Conservation (phyloP, 495 filamentous ascomycete species). For the Penicillium subrubescens region DNA sequence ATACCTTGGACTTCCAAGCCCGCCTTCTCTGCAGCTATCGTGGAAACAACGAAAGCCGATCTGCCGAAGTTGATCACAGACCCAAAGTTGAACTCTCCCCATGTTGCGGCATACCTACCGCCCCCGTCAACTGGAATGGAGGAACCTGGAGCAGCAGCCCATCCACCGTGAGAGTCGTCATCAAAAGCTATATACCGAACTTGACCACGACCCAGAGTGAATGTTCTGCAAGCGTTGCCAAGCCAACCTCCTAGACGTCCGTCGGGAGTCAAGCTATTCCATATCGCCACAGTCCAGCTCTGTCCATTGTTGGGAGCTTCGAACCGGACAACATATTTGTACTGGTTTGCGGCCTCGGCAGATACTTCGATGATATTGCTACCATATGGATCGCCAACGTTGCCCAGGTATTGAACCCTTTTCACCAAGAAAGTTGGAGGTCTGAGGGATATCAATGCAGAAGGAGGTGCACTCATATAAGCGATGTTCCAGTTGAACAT, state of each 20-base stretch:
- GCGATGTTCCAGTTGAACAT: not conserved
- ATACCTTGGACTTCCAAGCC: too few species aligned
- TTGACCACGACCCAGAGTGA: not conserved
- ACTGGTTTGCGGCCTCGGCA: not conserved
- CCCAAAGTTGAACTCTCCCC: too few species aligned
- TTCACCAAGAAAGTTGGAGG: not conserved
- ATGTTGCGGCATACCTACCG: not conserved
- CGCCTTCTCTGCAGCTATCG: too few species aligned
- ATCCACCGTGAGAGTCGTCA: not conserved
- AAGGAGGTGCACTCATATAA: not conserved
- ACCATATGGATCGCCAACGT: not conserved
- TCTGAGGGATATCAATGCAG: not conserved
- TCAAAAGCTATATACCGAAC: slow-evolving; percentile 4
- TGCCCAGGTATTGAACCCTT: not conserved
- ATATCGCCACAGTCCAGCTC: slow-evolving; percentile 5
- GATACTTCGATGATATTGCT: too few species aligned
- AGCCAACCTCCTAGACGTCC: not conserved
- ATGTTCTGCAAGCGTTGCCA: slow-evolving; percentile 2
- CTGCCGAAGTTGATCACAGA: too few species aligned
- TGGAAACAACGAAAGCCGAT: too few species aligned
- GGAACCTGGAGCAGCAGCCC: slow-evolving; percentile 1
- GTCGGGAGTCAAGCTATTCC: slow-evolving; percentile 6
- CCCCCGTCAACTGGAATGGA: not conserved
- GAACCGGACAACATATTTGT: slow-evolving; percentile 4
- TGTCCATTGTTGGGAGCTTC: not conserved